Evolutionary conservation across 1,139 yeast genomes (phyloP).

Genomic region (Magnusiomyces suaveolens): DNA sequence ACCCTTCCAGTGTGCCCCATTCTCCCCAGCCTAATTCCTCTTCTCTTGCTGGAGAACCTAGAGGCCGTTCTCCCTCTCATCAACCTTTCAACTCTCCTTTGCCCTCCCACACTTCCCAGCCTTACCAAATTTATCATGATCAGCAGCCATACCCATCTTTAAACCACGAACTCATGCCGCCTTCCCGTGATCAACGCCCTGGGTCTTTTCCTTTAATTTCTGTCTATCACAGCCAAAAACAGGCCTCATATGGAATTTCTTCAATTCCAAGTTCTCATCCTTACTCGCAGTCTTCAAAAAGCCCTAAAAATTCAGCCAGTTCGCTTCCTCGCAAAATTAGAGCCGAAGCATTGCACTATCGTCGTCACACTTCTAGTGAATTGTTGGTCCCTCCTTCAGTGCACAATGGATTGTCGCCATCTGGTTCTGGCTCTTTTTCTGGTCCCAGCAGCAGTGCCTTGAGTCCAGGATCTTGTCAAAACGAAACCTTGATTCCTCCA

Average conservation of each 20-base stretch:
- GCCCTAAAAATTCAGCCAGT: not conserved
- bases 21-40: not conserved
- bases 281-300: not conserved
- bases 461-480: not conserved
- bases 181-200: constrained; percentile 25
- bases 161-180: constrained; percentile 13
- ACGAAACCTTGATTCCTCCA: constrained; percentile 1
- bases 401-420: not conserved
- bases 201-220: constrained; percentile 25
- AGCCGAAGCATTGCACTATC: constrained; percentile 12
- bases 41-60: not conserved
- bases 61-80: constrained; percentile 2
- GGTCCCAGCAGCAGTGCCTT: not conserved
- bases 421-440: not conserved
- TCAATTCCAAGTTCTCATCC: constrained; percentile 15
- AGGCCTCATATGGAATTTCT: constrained; percentile 8
- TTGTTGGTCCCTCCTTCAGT: not conserved
- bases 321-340: constrained; percentile 8
- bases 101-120: not conserved
- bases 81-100: not conserved
- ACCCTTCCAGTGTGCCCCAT: not conserved
- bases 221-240: constrained; percentile 11
- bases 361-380: constrained; percentile 16
- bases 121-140: not conserved
- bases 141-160: not conserved